These are phyloP conservation scores for Hemisphaericaspora nanyangensis DNA, from an alignment of 805 yeast genomes.

Conservation along the genomic window DNA sequence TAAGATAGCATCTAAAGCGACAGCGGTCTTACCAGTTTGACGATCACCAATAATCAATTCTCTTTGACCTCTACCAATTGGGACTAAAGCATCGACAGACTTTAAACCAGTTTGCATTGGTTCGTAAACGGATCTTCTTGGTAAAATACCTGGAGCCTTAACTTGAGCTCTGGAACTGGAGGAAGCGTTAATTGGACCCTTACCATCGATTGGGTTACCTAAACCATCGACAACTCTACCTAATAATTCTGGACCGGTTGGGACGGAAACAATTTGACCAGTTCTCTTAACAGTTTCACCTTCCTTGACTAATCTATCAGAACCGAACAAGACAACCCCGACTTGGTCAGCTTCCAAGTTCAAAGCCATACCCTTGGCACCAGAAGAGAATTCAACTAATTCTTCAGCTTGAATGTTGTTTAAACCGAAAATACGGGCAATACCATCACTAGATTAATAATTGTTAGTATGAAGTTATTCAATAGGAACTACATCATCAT, in stretches of 20 bases:
- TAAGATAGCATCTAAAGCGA: conserved; percentile 95
- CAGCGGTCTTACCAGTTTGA: conserved; percentile 99
- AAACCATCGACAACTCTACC: conserved; percentile 99
- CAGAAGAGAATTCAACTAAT: conserved; percentile 97
- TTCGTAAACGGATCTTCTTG: conserved; percentile 97
- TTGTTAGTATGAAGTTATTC: conserved; percentile 38
- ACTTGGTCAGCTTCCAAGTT: conserved; percentile 99
- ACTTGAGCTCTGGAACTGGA: conserved; percentile 93
- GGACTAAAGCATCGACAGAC: conserved; percentile 98
- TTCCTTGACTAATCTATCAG: conserved; percentile 97
- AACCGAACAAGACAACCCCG: conserved; percentile 99
- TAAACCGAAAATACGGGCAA: conserved; percentile 99
- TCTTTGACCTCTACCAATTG: conserved; percentile 99
- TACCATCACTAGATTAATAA: conserved; percentile 83
- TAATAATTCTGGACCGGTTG: conserved; percentile 95
- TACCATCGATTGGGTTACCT: conserved; percentile 99
- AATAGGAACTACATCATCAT: no score
- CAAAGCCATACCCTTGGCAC: conserved; percentile 99
- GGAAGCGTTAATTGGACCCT: conserved; percentile 92
- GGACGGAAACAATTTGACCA: conserved; percentile 98
- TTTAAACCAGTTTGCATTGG: conserved; percentile 99
- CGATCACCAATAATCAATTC: conserved; percentile 99
- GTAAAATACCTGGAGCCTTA: conserved; percentile 99
- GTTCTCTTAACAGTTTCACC: conserved; percentile 99
- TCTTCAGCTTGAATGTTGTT: conserved; percentile 99